Conservation (phyloP, 2,329 filamentous ascomycete genomes). For the Fusarium sp. region DNA sequence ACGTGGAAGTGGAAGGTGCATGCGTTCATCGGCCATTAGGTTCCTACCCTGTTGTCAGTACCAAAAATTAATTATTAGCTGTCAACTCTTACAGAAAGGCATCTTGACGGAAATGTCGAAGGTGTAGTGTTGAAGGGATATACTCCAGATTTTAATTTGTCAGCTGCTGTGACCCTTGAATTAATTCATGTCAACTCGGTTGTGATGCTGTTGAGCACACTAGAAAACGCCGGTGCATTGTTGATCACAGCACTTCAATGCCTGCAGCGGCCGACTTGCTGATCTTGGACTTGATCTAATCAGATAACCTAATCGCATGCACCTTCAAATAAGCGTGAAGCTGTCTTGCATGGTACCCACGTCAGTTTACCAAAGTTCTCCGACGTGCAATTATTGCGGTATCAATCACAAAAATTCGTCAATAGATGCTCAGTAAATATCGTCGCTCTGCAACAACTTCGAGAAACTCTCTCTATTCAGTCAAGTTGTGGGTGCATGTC, state of each 20-base stretch:
- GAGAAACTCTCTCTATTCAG: not conserved
- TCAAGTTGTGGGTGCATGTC: not conserved
- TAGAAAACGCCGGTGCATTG: not conserved
- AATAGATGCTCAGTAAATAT: not conserved
- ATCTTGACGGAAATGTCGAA: not conserved
- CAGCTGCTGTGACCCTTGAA: no score
- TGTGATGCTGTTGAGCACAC: not conserved
- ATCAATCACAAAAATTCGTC: not conserved
- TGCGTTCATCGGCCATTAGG: conserved; percentile 1
- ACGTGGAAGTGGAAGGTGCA: conserved; percentile 7
- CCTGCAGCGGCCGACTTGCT: not conserved
- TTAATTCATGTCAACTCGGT: not conserved
- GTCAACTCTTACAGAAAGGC: not conserved
- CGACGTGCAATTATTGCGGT: not conserved
- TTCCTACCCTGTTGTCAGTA: conserved; percentile 11
- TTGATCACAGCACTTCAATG: not conserved
- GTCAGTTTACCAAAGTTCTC: conserved; percentile 1
- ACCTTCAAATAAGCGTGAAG: conserved; percentile 2
- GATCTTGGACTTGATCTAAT: conserved; percentile 31
- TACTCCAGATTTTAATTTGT: not conserved
- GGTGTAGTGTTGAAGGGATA: not conserved
- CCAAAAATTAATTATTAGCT: not conserved
- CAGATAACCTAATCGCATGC: conserved; percentile 26
- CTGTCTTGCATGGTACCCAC: not conserved
- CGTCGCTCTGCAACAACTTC: not conserved